Evolutionary conservation across 2,329 filamentous ascomycete species (phyloP), one percentile per base, ranked within the genome.

Genomic region (Fusarium napiforme): DNA sequence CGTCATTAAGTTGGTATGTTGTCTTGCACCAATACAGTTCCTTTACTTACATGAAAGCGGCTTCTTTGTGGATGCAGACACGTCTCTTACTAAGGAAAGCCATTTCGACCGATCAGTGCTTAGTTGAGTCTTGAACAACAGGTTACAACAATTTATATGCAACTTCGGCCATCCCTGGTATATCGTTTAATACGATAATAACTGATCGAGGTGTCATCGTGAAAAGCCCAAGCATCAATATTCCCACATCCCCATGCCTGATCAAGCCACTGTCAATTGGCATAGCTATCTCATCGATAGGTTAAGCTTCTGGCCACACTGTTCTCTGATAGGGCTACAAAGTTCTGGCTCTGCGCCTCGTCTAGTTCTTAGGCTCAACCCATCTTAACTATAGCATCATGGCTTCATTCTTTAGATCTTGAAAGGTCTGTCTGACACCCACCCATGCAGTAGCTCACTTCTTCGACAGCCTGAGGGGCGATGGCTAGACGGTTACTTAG

Each of bases 251-350:
- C 21, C 16, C 23, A 45, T 55, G 12, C 14, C 18, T 8, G 18
- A 39, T 28, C 50, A 45, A 64, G 42, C 46, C 42, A 49, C 57
- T 40, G 12, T 14, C 12, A 46, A n/a, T 40, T 46, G 26, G 21
- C 23, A 36, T 16, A 21, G 40, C 36, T 45, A 19, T 61, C 39
- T 36, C 14, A 21, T 43, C 32, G 21, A 23, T n/a, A 23, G n/a
- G 32, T 21, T 43, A 64, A 65, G 45, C 21, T 59, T 59, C n/a
- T 49, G 45, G 30, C 65, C 52, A 53, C 52, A n/a, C 36, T 34
- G 23, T 42, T 34, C 11, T 53, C 45, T 69, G 67, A 69, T 69
- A 69, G 65, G 67, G 11, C 34, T 28, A 46, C 16, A 37, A 69
- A 69, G 67, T 69, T 69, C 67, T 47, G 9, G 14, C 10, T 18